Evolutionary conservation across 1,139 yeast species (phyloP).

Genomic region (Ogataea hybrid): DNA sequence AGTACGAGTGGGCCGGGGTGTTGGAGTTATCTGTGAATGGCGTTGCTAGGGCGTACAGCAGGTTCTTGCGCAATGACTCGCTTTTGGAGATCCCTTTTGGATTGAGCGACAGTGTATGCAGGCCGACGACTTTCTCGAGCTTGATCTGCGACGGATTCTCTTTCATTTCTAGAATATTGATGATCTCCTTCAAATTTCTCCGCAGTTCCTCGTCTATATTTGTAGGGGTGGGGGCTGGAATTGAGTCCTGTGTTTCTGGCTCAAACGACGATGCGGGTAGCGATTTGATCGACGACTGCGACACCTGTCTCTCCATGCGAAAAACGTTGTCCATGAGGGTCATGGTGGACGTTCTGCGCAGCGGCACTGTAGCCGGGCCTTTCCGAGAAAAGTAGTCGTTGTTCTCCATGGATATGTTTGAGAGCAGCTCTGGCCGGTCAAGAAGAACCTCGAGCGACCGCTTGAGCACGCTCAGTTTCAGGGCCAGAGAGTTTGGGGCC

Average conservation of each 20-base stretch:
- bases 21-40: constrained; percentile 59
- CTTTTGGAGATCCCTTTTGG: constrained; percentile 33
- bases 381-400: constrained; percentile 3
- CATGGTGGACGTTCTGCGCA: constrained; percentile 16
- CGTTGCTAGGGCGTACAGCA: constrained; percentile 68
- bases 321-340: constrained; percentile 25
- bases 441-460: constrained; percentile 70
- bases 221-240: constrained; percentile 1
- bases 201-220: constrained; percentile 24
- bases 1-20: constrained; percentile 21
- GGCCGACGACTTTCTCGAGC: constrained; percentile 41
- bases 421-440: constrained; percentile 56
- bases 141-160: constrained; percentile 18
- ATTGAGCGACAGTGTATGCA: constrained; percentile 53
- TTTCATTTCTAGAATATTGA: constrained; percentile 40
- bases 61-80: constrained; percentile 47
- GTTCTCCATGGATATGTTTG: constrained; percentile 14
- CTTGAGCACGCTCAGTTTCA: constrained; percentile 70
- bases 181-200: constrained; percentile 45
- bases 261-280: constrained; percentile 22
- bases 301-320: constrained; percentile 43
- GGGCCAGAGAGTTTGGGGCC: constrained; percentile 76
- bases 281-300: constrained; percentile 50
- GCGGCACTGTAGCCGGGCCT: constrained; percentile 6
- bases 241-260: constrained; percentile 2